phyloP scores from a whole-genome alignment of 169 alveolate genomes.

The Sarcocystis neurona region DNA sequence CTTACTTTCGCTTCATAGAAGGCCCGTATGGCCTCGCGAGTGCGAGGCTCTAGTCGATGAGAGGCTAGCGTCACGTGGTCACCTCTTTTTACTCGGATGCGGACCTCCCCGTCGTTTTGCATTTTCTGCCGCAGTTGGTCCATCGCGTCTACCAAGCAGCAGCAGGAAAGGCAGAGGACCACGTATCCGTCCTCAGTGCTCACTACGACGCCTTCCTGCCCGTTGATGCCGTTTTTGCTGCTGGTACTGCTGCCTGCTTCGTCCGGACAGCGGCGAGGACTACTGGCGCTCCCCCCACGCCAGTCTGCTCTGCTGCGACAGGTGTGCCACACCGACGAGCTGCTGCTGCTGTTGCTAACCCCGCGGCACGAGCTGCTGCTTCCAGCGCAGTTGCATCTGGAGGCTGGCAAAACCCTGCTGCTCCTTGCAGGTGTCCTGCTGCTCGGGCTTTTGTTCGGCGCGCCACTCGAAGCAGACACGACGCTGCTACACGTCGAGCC shows the following conservation, averaged over 20 bases:
- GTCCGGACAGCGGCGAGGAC: too few species aligned
- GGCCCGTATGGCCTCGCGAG: background rate
- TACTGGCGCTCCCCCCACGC: too few species aligned
- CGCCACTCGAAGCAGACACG: too few species aligned
- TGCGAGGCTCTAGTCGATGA: background rate
- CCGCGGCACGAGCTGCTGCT: too few species aligned
- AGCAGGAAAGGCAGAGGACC: constrained; percentile 20
- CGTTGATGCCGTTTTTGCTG: background rate
- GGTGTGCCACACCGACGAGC: too few species aligned
- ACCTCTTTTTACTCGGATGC: background rate
- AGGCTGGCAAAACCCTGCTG: too few species aligned
- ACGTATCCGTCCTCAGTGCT: constrained; percentile 40
- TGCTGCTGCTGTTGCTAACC: too few species aligned
- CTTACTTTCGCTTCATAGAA: constrained; percentile 22
- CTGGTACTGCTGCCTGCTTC: background rate
- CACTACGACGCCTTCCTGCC: background rate
- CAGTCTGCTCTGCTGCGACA: too few species aligned
- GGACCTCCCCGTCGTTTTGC: background rate
- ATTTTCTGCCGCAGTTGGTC: background rate
- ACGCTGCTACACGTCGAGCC: too few species aligned
- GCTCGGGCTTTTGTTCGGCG: too few species aligned
- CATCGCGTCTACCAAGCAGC: background rate
- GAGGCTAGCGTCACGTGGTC: constrained; percentile 34
- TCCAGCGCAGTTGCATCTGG: too few species aligned
- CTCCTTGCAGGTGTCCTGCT: too few species aligned